Conservation (phyloP, 2,329 filamentous ascomycete species). For the Metarhizium robertsii region DNA sequence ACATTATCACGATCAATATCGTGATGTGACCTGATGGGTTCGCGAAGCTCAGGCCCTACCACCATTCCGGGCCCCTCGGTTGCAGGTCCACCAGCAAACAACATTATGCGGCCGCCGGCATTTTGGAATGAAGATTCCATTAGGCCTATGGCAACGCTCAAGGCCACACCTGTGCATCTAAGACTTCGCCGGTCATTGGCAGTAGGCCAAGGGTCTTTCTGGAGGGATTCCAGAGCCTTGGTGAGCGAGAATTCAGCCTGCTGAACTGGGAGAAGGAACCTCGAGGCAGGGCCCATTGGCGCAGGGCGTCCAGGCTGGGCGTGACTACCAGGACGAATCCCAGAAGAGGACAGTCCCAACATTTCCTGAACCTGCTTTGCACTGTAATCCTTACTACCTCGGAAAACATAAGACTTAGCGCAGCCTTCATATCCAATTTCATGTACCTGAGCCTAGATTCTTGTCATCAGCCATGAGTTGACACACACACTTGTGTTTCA, state of each 20-base stretch:
- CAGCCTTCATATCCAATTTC: slow-evolving; percentile 97
- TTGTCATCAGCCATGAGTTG: not conserved
- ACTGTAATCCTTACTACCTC: slow-evolving; percentile 95
- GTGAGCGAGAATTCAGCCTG: slow-evolving; percentile 97
- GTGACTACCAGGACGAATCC: slow-evolving; percentile 65
- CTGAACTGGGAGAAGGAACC: slow-evolving; percentile 88
- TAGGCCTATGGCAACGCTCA: slow-evolving; percentile 87
- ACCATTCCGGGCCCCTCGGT: slow-evolving; percentile 97
- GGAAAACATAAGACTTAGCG: slow-evolving; percentile 96
- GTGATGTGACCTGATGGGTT: slow-evolving; percentile 95
- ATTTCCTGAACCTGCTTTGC: slow-evolving; percentile 99
- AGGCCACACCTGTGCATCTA: slow-evolving; percentile 90
- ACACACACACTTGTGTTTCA: not conserved
- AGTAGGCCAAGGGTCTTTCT: slow-evolving; percentile 96
- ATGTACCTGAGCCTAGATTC: slow-evolving; percentile 70
- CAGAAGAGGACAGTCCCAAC: slow-evolving; percentile 71
- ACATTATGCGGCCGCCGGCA: slow-evolving; percentile 89
- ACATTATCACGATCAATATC: slow-evolving; percentile 98
- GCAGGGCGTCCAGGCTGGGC: slow-evolving; percentile 67
- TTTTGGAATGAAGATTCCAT: slow-evolving; percentile 95
- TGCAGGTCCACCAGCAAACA: slow-evolving; percentile 88
- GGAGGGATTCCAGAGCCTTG: slow-evolving; percentile 87
- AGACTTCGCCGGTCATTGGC: slow-evolving; percentile 84
- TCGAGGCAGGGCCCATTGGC: slow-evolving; percentile 70
- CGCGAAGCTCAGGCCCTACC: slow-evolving; percentile 87